phyloP scores from a whole-genome alignment of 176 grass and related monocot genomes.

The Tillandsia leiboldiana region DNA sequence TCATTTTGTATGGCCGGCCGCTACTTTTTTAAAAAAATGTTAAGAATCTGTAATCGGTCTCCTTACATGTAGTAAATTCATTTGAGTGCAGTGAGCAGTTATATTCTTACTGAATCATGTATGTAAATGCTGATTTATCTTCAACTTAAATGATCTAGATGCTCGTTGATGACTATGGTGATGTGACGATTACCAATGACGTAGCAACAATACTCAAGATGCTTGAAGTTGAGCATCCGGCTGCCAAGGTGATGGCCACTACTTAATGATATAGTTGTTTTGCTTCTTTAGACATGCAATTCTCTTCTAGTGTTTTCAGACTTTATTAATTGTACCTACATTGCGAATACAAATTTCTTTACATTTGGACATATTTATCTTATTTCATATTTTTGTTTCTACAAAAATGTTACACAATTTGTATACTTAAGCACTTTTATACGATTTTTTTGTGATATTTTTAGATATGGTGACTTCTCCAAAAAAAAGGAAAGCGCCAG shows the following conservation, averaged over 20 bases:
- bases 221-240: constrained; percentile 94
- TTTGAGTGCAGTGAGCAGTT: background rate
- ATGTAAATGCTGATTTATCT: background rate
- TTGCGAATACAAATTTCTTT: too few species aligned
- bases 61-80: background rate
- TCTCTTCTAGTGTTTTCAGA: background rate
- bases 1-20: too few species aligned
- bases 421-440: too few species aligned
- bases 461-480: too few species aligned
- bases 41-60: background rate
- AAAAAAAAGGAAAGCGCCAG: too few species aligned
- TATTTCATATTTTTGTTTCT: too few species aligned
- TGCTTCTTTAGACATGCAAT: too few species aligned
- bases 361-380: too few species aligned
- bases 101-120: background rate
- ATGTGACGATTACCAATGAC: constrained; percentile 96
- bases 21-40: too few species aligned
- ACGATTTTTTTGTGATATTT: too few species aligned
- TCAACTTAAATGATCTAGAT: constrained; percentile 36
- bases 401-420: too few species aligned
- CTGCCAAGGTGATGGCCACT: constrained; percentile 51
- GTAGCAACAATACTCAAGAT: constrained; percentile 93
- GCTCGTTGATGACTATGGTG: constrained; percentile 92
- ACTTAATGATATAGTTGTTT: background rate
- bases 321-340: constrained; percentile 6